Conservation (phyloP, 2,329 filamentous ascomycete genomes). For the Epichloe sp. region DNA sequence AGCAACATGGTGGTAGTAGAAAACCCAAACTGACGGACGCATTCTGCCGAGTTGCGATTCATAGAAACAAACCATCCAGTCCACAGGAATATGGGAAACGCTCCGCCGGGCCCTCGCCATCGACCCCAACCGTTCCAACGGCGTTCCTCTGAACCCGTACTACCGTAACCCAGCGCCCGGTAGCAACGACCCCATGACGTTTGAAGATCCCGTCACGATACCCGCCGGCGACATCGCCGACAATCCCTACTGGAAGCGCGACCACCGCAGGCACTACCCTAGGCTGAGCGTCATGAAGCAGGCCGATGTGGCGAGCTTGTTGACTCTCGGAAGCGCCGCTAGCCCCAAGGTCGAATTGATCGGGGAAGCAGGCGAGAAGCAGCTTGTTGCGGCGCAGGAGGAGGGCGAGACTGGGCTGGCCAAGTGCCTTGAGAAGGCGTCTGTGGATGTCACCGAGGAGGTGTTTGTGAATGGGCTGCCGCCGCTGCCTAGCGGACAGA, state of each 20-base stretch:
- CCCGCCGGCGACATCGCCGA: conserved; percentile 30
- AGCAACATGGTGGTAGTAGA: too few species aligned
- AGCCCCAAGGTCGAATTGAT: conserved; percentile 74
- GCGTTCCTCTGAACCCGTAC: conserved; percentile 83
- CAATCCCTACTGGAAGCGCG: conserved; percentile 68
- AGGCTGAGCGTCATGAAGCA: conserved; percentile 68
- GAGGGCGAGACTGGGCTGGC: conserved; percentile 63
- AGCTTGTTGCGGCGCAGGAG: conserved; percentile 61
- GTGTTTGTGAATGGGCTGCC: conserved; percentile 70
- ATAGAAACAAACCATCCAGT: conserved; percentile 94
- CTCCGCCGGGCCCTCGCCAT: conserved; percentile 68
- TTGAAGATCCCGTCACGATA: conserved; percentile 44
- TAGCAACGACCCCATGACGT: conserved; percentile 24
- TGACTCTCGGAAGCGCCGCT: conserved; percentile 72
- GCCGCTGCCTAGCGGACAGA: conserved; percentile 67
- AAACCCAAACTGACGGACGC: too few species aligned
- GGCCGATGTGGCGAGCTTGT: conserved; percentile 70
- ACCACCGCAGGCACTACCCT: conserved; percentile 71
- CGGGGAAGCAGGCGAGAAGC: conserved; percentile 45
- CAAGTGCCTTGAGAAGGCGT: conserved; percentile 50
- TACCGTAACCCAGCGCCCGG: conserved; percentile 67
- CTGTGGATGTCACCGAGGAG: conserved; percentile 39
- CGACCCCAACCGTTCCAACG: conserved; percentile 79
- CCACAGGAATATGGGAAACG: conserved; percentile 73
- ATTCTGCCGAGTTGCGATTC: too few species aligned